phyloP scores from a whole-genome alignment of 2,329 filamentous ascomycete genomes.

The Colletotrichum sp. region DNA sequence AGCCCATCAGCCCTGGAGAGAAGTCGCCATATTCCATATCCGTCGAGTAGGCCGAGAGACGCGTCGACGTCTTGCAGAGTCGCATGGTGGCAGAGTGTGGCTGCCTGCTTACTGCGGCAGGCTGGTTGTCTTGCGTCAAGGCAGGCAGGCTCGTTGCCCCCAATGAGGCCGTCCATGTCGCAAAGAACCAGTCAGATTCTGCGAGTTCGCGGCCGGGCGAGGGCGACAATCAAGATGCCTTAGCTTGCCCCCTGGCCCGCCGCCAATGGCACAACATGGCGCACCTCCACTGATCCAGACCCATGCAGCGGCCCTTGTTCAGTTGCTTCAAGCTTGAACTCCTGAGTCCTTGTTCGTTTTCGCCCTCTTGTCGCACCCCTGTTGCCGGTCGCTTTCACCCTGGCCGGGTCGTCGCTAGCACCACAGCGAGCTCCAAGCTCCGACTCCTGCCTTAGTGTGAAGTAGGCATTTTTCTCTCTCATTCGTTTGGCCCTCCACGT shows the following conservation, averaged over 20 bases:
- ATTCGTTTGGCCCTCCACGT: conserved; percentile 15
- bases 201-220: conserved; percentile 1
- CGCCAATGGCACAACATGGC: conserved; percentile 23
- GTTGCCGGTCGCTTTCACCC: conserved; percentile 15
- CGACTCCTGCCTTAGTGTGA: background rate
- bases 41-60: background rate
- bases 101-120: background rate
- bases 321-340: conserved; percentile 13
- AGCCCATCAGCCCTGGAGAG: background rate
- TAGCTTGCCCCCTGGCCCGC: conserved; percentile 10
- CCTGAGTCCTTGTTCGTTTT: background rate
- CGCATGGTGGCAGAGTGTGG: background rate
- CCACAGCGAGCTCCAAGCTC: conserved; percentile 15
- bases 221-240: conserved; percentile 16
- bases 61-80: background rate
- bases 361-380: conserved; percentile 4
- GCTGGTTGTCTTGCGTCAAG: conserved; percentile 7
- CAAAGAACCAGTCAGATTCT: conserved; percentile 2
- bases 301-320: conserved; percentile 18
- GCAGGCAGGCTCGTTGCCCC: background rate
- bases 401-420: conserved; percentile 9
- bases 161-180: conserved; percentile 1
- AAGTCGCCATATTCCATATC: conserved; percentile 14
- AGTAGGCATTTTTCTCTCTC: background rate
- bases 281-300: conserved; percentile 16